Base-by-base conservation (phyloP, 371 early-diverging fungal genomes). In the Choanephora cucurbitarum region DNA sequence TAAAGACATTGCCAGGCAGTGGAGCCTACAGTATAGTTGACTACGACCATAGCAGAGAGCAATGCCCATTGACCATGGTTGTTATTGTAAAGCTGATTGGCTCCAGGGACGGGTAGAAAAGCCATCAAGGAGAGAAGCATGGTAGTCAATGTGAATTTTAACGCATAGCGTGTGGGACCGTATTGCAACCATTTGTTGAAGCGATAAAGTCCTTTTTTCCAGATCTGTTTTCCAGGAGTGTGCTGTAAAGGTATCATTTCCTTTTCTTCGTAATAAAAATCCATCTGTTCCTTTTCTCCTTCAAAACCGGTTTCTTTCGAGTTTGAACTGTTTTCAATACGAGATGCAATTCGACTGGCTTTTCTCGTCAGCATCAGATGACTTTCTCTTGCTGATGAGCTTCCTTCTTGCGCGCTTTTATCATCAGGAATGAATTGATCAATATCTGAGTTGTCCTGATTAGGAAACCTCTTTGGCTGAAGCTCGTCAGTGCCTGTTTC, bases 1-100 rank as follows among this genome's bases (percentile, higher is more conserved):
- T 55, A 75, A 1, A 66, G 18, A 15, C 70, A 72, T 23, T 67
- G 66, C 7, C 66, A 19, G 0, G 64, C 60, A 0, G 76, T 75
- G 4, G 73, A 58, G 1, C 76, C 76, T 2, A 72, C 58, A 0
- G 76, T 75, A 15, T 62, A 70, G 39, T 75, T 75, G 37, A 67
- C 64, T 14, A 72, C 70, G 1, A 72, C 73, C 76, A 75, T 72
- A 11, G 59, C 67, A 2, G 70, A 66, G 17, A 75, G 39, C 6
- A 75, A 44, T 22, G 64, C 76, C 76, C 76, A 75, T 58, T 75
- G 76, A 10, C 72, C 72, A 44, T 68, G 72, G 33, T 75, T 69
- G 28, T 50, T 24, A 31, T 65, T 69, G 18, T 77, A 77, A 11
- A 70, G 23, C 28, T 51, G 50, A 44, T 69, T 69, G 0, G 52